phyloP scores from a whole-genome alignment of 768 basidiomycete species.

The Pholiota conissans region DNA sequence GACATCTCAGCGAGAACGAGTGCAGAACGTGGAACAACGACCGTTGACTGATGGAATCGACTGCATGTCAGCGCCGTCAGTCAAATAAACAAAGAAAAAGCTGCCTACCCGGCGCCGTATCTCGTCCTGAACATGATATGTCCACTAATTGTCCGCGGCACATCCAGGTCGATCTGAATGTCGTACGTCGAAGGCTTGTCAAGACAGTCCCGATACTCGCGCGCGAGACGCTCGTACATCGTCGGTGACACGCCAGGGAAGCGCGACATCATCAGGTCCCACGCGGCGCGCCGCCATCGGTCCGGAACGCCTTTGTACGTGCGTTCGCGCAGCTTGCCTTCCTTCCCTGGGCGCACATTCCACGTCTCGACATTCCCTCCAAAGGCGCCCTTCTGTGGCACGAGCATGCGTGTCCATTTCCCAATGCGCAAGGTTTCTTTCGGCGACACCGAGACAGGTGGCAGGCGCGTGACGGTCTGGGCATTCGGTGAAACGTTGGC shows the following conservation, averaged over 20 bases:
- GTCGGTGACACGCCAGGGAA: constrained; percentile 46
- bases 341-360: constrained; percentile 65
- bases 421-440: constrained; percentile 78
- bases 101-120: constrained; percentile 88
- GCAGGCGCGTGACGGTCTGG: constrained; percentile 37
- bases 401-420: constrained; percentile 95
- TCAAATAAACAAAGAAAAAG: constrained; percentile 3
- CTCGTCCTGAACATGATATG: constrained; percentile 94
- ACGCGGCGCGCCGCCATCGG: constrained; percentile 90
- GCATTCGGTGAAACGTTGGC: constrained; percentile 46
- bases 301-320: constrained; percentile 97
- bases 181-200: constrained; percentile 88
- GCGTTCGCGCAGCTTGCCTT: constrained; percentile 67
- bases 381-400: constrained; percentile 61
- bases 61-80: neutral
- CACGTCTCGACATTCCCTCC: constrained; percentile 81
- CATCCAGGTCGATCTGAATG: constrained; percentile 97
- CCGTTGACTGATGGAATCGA: constrained; percentile 63
- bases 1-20: constrained; percentile 84
- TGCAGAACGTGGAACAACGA: constrained; percentile 95
- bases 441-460: constrained; percentile 44
- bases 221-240: constrained; percentile 43
- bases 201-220: constrained; percentile 60
- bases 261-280: constrained; percentile 77
- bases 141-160: constrained; percentile 92